Conservation (phyloP, 768 basidiomycete genomes). For the Mycena filopes region DNA sequence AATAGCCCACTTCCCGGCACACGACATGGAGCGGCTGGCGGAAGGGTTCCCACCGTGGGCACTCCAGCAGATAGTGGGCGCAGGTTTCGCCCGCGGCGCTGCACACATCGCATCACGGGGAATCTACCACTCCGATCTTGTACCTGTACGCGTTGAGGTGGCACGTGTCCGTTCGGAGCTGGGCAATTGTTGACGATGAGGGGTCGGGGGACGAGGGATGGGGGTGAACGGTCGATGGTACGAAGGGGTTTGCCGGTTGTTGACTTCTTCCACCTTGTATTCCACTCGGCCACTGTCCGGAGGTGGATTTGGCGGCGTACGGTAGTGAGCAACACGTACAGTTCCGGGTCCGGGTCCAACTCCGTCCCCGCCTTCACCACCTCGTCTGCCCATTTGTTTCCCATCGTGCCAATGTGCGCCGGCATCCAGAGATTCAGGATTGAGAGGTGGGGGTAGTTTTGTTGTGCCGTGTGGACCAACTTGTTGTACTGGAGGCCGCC, state of each 20-base stretch:
- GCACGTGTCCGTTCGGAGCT: neutral
- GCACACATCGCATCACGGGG: neutral
- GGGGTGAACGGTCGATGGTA: too few species aligned
- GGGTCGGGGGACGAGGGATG: neutral
- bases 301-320: neutral
- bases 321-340: neutral
- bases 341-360: neutral
- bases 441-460: too few species aligned
- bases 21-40: too few species aligned
- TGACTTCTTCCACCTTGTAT: too few species aligned
- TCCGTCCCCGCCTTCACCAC: neutral
- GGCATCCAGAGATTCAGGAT: neutral
- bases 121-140: neutral
- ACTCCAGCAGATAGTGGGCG: too few species aligned
- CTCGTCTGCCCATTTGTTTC: neutral
- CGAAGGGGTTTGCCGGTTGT: too few species aligned
- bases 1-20: too few species aligned
- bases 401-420: neutral
- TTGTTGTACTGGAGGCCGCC: neutral
- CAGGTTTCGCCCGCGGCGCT: too few species aligned
- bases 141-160: neutral
- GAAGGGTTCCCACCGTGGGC: too few species aligned
- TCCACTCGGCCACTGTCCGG: neutral
- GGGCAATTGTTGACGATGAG: neutral
- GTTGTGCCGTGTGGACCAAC: neutral